Evolutionary conservation across 805 yeast species (phyloP).

Genomic region (Pichia scutulata): DNA sequence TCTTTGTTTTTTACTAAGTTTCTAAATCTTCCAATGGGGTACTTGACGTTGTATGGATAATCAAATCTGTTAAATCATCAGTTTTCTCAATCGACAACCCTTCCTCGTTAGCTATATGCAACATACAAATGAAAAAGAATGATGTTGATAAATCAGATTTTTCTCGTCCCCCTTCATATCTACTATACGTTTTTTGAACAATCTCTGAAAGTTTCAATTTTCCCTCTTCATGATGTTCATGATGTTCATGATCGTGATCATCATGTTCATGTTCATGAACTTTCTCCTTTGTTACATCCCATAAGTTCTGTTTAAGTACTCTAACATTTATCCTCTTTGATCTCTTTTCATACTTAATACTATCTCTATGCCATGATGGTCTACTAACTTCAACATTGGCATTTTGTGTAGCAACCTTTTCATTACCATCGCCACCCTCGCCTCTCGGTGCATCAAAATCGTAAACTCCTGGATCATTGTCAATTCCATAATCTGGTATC

Average conservation of each 20-base stretch:
- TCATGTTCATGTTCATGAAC: background rate
- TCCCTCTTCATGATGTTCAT: too few relatives aligned
- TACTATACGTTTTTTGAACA: constrained; percentile 23
- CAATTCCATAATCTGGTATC: constrained; percentile 17
- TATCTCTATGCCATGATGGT: constrained; percentile 25
- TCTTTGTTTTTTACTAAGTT: background rate
- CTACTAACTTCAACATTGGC: background rate
- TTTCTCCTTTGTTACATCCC: constrained; percentile 41
- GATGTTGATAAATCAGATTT: constrained; percentile 71
- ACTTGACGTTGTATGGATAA: constrained; percentile 5
- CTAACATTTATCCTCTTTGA: constrained; percentile 78
- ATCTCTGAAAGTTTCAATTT: constrained; percentile 16
- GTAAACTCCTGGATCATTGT: constrained; percentile 9
- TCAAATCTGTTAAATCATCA: constrained; percentile 22
- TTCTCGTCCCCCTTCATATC: constrained; percentile 46
- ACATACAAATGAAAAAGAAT: constrained; percentile 73
- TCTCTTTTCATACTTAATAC: constrained; percentile 54
- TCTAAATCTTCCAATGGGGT: background rate
- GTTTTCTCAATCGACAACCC: constrained; percentile 52
- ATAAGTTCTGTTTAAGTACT: constrained; percentile 63
- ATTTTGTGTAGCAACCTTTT: constrained; percentile 3
- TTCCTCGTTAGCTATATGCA: constrained; percentile 83
- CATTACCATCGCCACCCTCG: background rate
- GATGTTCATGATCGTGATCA: too few relatives aligned
- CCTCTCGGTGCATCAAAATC: constrained; percentile 12